phyloP scores from a whole-genome alignment of 106 monocot genomes.

The Acorus calamus region DNA sequence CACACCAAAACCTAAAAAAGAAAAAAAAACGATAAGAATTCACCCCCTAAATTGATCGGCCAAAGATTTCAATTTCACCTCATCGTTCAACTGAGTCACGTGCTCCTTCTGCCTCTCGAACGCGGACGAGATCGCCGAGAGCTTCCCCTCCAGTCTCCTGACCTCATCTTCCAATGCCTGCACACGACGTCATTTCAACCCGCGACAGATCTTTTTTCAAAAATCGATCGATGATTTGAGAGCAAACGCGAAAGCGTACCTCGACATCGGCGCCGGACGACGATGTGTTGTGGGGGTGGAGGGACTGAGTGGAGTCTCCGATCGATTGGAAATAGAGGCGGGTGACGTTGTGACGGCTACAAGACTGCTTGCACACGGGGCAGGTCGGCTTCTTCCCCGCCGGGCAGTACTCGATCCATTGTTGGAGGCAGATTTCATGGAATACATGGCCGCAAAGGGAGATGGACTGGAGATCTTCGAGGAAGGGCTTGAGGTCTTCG shows the following conservation, averaged over 20 bases:
- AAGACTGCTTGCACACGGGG: conserved; percentile 94
- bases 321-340: conserved; percentile 84
- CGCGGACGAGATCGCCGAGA: conserved; percentile 9
- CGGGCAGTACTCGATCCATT: conserved; percentile 95
- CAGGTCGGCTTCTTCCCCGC: conserved; percentile 67
- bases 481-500: conserved; percentile 70
- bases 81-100: conserved; percentile 38
- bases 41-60: background rate
- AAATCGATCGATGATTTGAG: too few species aligned
- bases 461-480: conserved; percentile 72
- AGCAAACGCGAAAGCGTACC: background rate
- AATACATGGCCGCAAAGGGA: conserved; percentile 92
- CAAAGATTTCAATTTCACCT: conserved; percentile 19
- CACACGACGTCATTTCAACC: too few species aligned
- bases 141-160: conserved; percentile 37
- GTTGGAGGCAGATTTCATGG: conserved; percentile 95
- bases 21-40: background rate
- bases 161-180: conserved; percentile 28
- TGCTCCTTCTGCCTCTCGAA: conserved; percentile 41
- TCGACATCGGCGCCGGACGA: conserved; percentile 21
- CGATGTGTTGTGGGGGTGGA: background rate
- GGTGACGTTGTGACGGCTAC: conserved; percentile 19
- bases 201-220: too few species aligned
- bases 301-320: conserved; percentile 19
- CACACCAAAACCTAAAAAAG: conserved; percentile 38